Evolutionary conservation across 2,329 filamentous ascomycete species (phyloP), one percentile per base, ranked within the genome.

Genomic region (Sporothrix dimorphospora): DNA sequence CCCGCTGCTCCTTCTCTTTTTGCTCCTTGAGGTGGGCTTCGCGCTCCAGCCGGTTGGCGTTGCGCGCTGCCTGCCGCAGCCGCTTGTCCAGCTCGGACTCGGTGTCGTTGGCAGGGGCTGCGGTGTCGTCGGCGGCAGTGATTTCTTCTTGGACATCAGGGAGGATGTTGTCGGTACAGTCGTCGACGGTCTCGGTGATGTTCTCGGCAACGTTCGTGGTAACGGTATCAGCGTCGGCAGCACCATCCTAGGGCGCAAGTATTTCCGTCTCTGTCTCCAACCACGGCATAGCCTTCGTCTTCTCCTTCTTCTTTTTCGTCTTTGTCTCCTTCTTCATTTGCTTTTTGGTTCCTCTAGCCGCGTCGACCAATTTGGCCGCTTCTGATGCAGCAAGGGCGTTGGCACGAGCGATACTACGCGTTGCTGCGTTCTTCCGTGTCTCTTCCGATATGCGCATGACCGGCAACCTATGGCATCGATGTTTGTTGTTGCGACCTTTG

Each of bases 41-140:
- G 4, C n/a, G 59, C 59, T 65, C 38, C 4, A 65, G 21, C 3
- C 38, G 38, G 38, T 16, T 24, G 38, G 68, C 68, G 40, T 61
- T 70, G 7, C 14, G 51, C 4, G 67, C 27, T 4, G 53, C 53
- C 24, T 47, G 21, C 3, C 47, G n/a, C 11, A 69, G 66, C 1
- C 66, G 47, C 47, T 27, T 24, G 66, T 69, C 49, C 9, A 69
- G 49, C 2, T 69, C 66, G 9, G 21, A 21, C 12, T 69, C 66
- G n/a, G 30, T 55, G 14, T 53, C 30, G 14, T 42, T 38, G 55
- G 30, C 19, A 7, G 30, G 12, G 11, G 55, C 47, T 8, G 47
- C 55, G 1, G 53, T n/a, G 6, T 8, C 27, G 14, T 59, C 53
- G 53, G 19, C 14, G 27, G 53, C 27, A 6, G 27, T 8, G 3